Conservation (phyloP, 306 rosid genomes). For the Inga oerstediana region DNA sequence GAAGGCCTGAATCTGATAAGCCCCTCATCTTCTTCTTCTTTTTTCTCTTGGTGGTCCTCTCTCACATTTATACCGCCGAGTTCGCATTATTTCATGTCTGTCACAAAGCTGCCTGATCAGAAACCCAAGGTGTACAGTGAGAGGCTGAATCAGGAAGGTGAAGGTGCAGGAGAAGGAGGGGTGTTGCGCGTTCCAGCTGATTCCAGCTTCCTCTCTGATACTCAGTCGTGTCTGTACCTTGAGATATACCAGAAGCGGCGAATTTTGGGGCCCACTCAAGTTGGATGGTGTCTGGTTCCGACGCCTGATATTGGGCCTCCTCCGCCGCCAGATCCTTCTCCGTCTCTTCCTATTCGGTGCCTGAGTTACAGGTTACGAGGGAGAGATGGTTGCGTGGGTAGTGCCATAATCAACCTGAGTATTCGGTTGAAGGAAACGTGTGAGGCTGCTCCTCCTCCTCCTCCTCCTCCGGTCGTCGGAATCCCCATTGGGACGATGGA, state of each 20-base stretch:
- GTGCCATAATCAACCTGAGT: constrained; percentile 49
- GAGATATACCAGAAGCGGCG: constrained; percentile 46
- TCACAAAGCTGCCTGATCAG: constrained; percentile 41
- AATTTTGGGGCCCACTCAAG: constrained; percentile 41
- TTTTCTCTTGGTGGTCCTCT: neutral
- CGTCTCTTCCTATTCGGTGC: constrained; percentile 30
- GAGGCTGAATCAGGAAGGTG: neutral
- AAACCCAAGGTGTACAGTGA: constrained; percentile 4
- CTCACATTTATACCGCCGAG: neutral
- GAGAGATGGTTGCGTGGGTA: constrained; percentile 53
- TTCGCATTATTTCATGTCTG: constrained; percentile 50
- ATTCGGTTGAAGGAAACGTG: constrained; percentile 16
- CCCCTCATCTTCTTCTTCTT: neutral
- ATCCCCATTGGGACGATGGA: neutral
- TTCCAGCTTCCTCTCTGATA: constrained; percentile 45
- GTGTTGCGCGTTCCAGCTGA: constrained; percentile 47
- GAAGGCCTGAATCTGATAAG: neutral
- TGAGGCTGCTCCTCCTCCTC: too few species aligned
- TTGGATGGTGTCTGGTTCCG: constrained; percentile 63
- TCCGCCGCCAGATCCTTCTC: constrained; percentile 20
- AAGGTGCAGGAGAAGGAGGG: constrained; percentile 40
- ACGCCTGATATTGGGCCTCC: constrained; percentile 47
- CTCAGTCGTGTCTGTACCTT: constrained; percentile 43
- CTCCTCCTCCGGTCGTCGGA: neutral
- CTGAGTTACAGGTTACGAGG: constrained; percentile 67